Percentiles rank a stretch among this genome's conserved stretches.
These are phyloP conservation scores for Combretum micranthum DNA, from an alignment of 345 rosid species.

Conservation along the genomic window DNA sequence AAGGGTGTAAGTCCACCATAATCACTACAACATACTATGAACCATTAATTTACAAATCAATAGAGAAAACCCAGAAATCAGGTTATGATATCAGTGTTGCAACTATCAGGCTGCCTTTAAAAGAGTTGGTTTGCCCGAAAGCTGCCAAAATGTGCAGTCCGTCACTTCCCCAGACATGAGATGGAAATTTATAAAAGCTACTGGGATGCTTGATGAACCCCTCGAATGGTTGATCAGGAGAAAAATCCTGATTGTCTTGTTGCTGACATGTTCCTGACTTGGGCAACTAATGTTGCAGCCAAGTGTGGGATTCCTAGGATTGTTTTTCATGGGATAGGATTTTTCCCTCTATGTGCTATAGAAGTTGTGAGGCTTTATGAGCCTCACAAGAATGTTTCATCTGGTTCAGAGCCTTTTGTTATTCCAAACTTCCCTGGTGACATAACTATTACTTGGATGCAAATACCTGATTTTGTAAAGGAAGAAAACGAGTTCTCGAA, in stretches of 20 bases:
- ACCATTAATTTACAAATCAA: neutral
- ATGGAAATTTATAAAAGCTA: neutral
- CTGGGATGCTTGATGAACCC: too few relatives aligned
- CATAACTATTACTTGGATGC: too few relatives aligned
- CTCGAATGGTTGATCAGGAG: neutral
- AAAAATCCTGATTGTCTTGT: too few relatives aligned
- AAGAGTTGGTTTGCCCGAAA: constrained; percentile 36
- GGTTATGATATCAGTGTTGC: constrained; percentile 24
- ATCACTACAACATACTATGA: constrained; percentile 39
- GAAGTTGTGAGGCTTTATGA: constrained; percentile 11
- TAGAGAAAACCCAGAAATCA: constrained; percentile 1
- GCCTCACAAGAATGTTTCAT: constrained; percentile 19
- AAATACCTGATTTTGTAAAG: too few relatives aligned
- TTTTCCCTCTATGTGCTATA: too few relatives aligned
- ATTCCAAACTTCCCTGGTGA: too few relatives aligned
- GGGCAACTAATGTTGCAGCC: too few relatives aligned
- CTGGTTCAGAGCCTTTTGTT: too few relatives aligned
- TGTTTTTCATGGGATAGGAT: too few relatives aligned
- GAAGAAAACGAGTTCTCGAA: too few relatives aligned
- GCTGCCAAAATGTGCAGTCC: constrained; percentile 32
- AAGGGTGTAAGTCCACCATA: constrained; percentile 34
- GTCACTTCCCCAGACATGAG: constrained; percentile 1
- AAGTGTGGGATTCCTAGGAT: too few relatives aligned
- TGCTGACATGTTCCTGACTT: too few relatives aligned
- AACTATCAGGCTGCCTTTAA: constrained; percentile 32